Percentiles rank a stretch among this genome's conserved stretches.
Evolutionary conservation across 2,329 filamentous ascomycete genomes (phyloP).

Genomic region (Ophiostoma perfectum): DNA sequence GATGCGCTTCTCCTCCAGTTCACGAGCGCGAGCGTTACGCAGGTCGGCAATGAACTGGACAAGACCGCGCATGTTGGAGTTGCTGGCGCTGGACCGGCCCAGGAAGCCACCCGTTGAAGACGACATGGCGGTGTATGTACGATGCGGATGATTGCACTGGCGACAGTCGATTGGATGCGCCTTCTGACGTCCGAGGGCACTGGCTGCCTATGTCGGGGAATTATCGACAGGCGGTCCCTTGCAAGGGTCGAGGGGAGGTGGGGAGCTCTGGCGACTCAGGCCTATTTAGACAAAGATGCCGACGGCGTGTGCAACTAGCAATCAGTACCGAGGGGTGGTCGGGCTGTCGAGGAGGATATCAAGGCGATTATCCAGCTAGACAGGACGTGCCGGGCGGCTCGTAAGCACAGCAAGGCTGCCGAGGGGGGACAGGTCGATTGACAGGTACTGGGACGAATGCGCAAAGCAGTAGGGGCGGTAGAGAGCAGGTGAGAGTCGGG

Average conservation of each 20-base stretch:
- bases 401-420: background rate
- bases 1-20: conserved; percentile 97
- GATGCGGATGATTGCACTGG: background rate
- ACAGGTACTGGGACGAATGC: background rate
- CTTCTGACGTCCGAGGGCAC: no score
- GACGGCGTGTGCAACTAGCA: background rate
- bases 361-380: background rate
- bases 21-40: conserved; percentile 86
- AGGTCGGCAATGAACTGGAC: conserved; percentile 98
- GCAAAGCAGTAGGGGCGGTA: background rate
- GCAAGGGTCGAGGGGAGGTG: conserved; percentile 1
- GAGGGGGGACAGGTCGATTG: background rate
- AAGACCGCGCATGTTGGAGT: conserved; percentile 70
- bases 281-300: background rate
- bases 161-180: no score
- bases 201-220: background rate
- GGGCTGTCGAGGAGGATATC: background rate
- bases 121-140: conserved; percentile 41
- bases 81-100: conserved; percentile 59
- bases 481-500: background rate
- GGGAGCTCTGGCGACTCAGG: background rate
- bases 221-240: conserved; percentile 7
- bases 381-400: background rate
- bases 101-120: conserved; percentile 56
- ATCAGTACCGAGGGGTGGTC: background rate